A percentile compares a stretch with the other conserved stretches of the same genome.
phyloP scores from a whole-genome alignment of 208 protist genomes.

The Spongospora subterranea region DNA sequence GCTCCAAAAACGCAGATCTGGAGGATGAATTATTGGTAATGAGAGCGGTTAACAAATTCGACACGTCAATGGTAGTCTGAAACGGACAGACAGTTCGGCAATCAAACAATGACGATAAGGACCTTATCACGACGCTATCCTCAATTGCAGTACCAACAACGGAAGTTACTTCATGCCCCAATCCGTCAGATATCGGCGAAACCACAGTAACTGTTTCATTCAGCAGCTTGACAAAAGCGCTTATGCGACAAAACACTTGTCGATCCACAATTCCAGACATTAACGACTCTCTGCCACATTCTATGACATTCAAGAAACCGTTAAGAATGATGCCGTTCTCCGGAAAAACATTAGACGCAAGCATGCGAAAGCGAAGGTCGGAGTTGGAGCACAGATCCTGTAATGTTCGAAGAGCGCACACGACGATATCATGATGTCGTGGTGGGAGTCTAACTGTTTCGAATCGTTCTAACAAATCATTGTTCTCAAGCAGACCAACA shows the following conservation, averaged over 20 bases:
- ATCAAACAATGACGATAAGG: neutral
- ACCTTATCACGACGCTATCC: neutral
- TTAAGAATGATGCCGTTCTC: conserved; percentile 30
- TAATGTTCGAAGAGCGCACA: neutral
- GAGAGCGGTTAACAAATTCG: neutral
- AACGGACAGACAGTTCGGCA: neutral
- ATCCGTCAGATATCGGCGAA: neutral
- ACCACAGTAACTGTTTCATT: neutral
- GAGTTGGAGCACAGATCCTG: neutral
- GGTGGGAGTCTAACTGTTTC: neutral
- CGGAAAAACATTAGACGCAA: neutral
- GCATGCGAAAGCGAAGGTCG: neutral
- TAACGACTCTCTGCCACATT: neutral
- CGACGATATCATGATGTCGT: neutral
- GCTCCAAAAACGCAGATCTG: neutral
- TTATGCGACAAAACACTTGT: neutral
- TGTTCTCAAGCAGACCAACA: conserved; percentile 20
- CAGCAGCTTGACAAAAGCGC: neutral
- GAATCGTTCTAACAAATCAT: neutral
- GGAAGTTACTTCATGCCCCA: neutral
- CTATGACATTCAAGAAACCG: neutral
- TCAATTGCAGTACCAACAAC: conserved; percentile 23
- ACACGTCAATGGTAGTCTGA: neutral
- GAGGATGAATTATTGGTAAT: neutral
- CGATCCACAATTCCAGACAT: neutral